phyloP scores from a whole-genome alignment of 2,329 filamentous ascomycete genomes.

The Colletotrichum noveboracense region DNA sequence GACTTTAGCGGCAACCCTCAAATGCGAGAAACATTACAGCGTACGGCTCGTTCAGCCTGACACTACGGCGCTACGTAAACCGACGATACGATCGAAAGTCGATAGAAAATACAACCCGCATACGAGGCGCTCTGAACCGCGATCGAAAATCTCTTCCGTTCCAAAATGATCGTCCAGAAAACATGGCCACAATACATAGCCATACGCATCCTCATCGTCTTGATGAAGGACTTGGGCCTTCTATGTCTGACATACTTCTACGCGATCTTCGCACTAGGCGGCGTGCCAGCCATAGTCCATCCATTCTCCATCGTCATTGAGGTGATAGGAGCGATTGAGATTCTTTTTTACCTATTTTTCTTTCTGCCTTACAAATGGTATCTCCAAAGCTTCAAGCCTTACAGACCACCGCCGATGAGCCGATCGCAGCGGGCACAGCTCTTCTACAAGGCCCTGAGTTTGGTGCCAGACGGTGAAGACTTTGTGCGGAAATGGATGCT shows the following conservation, averaged over 20 bases:
- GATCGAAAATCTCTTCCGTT: background rate
- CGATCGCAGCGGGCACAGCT: slow-evolving; percentile 3
- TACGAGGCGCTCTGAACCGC: background rate
- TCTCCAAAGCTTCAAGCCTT: slow-evolving; percentile 31
- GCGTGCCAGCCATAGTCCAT: slow-evolving; percentile 22
- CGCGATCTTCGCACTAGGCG: slow-evolving; percentile 20
- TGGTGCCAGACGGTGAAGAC: slow-evolving; percentile 53
- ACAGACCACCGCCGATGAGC: background rate
- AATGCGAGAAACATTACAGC: background rate
- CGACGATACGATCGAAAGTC: background rate
- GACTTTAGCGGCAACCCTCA: background rate
- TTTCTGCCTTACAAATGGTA: slow-evolving; percentile 47
- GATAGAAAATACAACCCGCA: background rate
- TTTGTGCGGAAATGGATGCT: slow-evolving; percentile 66
- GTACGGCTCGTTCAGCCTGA: background rate
- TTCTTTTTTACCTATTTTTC: slow-evolving; percentile 44
- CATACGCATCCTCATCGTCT: background rate
- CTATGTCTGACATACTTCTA: slow-evolving; percentile 26
- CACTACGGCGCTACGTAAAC: background rate
- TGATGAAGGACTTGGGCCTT: slow-evolving; percentile 17
- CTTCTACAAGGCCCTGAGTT: background rate
- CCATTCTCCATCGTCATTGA: slow-evolving; percentile 30
- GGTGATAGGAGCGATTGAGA: slow-evolving; percentile 38
- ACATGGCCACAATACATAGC: slow-evolving; percentile 18
- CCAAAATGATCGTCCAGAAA: slow-evolving; percentile 13